phyloP scores from a whole-genome alignment of 805 yeast genomes.

The Candida alai region DNA sequence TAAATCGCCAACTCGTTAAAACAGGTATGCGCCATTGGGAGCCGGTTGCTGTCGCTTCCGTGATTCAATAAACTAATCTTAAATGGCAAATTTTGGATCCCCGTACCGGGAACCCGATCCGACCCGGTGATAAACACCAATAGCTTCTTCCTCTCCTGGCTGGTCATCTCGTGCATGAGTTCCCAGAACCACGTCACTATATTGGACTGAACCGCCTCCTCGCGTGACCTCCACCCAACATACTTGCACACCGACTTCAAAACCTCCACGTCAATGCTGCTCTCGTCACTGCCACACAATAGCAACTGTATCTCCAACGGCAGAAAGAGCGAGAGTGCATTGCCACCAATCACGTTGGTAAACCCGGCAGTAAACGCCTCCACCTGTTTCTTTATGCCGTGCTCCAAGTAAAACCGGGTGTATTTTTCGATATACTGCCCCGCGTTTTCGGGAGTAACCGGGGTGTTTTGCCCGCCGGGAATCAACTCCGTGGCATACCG shows the following conservation, averaged over 20 bases:
- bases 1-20: conserved; percentile 84
- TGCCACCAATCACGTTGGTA: conserved; percentile 69
- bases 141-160: conserved; percentile 54
- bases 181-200: conserved; percentile 87
- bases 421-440: conserved; percentile 60
- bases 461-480: conserved; percentile 49
- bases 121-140: conserved; percentile 84
- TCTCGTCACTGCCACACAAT: conserved; percentile 71
- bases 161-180: conserved; percentile 46
- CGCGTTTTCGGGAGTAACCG: conserved; percentile 59
- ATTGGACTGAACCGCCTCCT: conserved; percentile 31
- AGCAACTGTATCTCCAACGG: conserved; percentile 79
- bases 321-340: conserved; percentile 73
- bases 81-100: conserved; percentile 70
- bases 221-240: conserved; percentile 51
- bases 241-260: conserved; percentile 73
- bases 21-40: conserved; percentile 92
- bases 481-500: conserved; percentile 48
- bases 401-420: conserved; percentile 56
- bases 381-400: conserved; percentile 50
- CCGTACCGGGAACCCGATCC: conserved; percentile 90
- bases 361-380: conserved; percentile 68
- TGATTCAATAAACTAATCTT: conserved; percentile 51
- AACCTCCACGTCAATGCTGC: conserved; percentile 59
- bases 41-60: conserved; percentile 39